phyloP scores from a whole-genome alignment of 108 stramenopile species.

The Skeletonema costatum region DNA sequence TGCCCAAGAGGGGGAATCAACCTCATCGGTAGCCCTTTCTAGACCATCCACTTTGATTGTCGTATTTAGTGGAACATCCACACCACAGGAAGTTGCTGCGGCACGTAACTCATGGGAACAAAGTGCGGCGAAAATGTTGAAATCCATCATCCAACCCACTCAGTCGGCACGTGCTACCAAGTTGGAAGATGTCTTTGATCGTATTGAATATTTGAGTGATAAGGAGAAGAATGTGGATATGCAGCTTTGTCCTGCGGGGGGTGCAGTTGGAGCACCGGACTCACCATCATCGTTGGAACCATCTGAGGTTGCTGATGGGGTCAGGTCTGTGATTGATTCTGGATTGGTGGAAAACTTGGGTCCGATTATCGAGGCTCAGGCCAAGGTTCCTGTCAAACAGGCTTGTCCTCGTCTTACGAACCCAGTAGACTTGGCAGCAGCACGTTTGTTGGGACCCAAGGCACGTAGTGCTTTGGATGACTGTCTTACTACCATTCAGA shows the following conservation, averaged over 20 bases:
- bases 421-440: constrained; percentile 73
- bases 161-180: constrained; percentile 37
- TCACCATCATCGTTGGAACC: constrained; percentile 40
- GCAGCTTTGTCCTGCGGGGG: constrained; percentile 45
- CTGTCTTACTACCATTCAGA: constrained; percentile 38
- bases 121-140: constrained; percentile 60
- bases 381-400: constrained; percentile 44
- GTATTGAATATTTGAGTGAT: constrained; percentile 63
- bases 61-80: constrained; percentile 51
- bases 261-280: constrained; percentile 27
- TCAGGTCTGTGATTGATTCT: constrained; percentile 44
- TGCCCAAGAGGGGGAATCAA: constrained; percentile 14
- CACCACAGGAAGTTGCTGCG: constrained; percentile 13
- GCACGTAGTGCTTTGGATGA: constrained; percentile 52
- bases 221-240: constrained; percentile 53
- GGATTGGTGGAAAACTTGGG: constrained; percentile 46
- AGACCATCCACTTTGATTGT: constrained; percentile 53
- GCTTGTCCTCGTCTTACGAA: constrained; percentile 33
- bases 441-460: constrained; percentile 56
- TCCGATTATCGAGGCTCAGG: constrained; percentile 46
- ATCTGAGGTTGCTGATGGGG: constrained; percentile 39
- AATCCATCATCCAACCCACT: constrained; percentile 56
- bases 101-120: constrained; percentile 50
- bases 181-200: constrained; percentile 69
- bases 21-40: background rate